phyloP scores from a whole-genome alignment of 2,329 filamentous ascomycete species.

The Fonsecaea nubica region DNA sequence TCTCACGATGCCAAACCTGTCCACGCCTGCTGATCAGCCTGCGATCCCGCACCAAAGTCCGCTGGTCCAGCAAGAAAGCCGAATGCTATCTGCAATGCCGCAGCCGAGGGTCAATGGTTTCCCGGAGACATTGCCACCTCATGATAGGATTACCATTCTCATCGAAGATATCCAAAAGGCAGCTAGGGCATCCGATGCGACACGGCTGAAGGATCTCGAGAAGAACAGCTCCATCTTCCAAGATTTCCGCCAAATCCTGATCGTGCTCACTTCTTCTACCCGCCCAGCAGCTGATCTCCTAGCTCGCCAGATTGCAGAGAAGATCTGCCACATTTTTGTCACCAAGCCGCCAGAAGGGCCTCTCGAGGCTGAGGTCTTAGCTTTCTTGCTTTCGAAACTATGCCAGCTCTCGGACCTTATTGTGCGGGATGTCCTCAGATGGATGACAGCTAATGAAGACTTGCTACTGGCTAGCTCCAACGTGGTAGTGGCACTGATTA shows the following conservation, averaged over 20 bases:
- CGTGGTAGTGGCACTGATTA: constrained; percentile 66
- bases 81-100: constrained; percentile 48
- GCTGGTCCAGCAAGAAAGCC: constrained; percentile 57
- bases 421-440: constrained; percentile 55
- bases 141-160: constrained; percentile 61
- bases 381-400: constrained; percentile 66
- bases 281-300: constrained; percentile 62
- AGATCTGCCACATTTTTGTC: constrained; percentile 64
- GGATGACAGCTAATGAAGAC: constrained; percentile 60
- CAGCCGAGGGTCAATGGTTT: constrained; percentile 65
- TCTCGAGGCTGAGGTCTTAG: constrained; percentile 68
- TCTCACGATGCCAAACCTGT: constrained; percentile 66
- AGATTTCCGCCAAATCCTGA: constrained; percentile 64
- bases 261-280: constrained; percentile 56
- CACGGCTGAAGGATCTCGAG: constrained; percentile 64
- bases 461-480: constrained; percentile 68
- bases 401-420: constrained; percentile 60
- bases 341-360: constrained; percentile 58
- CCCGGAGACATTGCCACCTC: constrained; percentile 60
- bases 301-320: constrained; percentile 62
- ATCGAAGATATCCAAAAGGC: constrained; percentile 64
- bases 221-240: constrained; percentile 62
- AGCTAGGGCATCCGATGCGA: constrained; percentile 63
- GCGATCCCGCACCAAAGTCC: constrained; percentile 65
- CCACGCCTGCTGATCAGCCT: constrained; percentile 67